A percentile compares a stretch with the other conserved stretches of the same genome.
These are phyloP conservation scores for Erigeron philadelphicus DNA, from an alignment of 140 eudicot genomes.

Conservation along the genomic window DNA sequence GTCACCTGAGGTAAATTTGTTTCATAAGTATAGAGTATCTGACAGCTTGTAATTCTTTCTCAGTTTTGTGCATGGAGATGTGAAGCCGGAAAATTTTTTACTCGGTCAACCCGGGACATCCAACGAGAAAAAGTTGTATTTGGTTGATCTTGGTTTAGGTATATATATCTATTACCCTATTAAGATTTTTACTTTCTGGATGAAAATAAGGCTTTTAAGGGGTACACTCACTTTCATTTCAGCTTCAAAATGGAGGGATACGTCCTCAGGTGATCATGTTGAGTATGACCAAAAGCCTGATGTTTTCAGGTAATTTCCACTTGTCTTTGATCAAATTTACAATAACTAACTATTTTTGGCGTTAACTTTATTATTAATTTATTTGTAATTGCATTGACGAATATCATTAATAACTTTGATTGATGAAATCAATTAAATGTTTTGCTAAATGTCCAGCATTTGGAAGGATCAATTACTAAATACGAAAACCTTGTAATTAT, in stretches of 20 bases:
- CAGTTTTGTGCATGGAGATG: constrained; percentile 67
- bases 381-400: neutral
- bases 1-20: neutral
- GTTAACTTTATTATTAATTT: neutral
- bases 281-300: constrained; percentile 74
- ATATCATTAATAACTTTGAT: neutral
- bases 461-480: neutral
- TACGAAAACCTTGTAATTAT: neutral
- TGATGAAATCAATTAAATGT: neutral
- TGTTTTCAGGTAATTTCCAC: constrained; percentile 50
- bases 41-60: neutral
- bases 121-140: constrained; percentile 49
- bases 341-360: neutral
- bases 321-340: neutral
- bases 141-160: constrained; percentile 63
- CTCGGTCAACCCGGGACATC: constrained; percentile 62
- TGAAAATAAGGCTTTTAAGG: neutral
- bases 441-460: neutral
- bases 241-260: constrained; percentile 73
- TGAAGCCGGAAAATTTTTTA: constrained; percentile 58
- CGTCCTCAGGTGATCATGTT: constrained; percentile 51
- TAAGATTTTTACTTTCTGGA: neutral
- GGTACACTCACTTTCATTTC: neutral
- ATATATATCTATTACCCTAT: neutral
- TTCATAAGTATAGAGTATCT: neutral